Percentiles rank a stretch among this genome's conserved stretches.
Conservation (phyloP, 2,329 filamentous ascomycete species). For the Aspergillus neoniger region DNA sequence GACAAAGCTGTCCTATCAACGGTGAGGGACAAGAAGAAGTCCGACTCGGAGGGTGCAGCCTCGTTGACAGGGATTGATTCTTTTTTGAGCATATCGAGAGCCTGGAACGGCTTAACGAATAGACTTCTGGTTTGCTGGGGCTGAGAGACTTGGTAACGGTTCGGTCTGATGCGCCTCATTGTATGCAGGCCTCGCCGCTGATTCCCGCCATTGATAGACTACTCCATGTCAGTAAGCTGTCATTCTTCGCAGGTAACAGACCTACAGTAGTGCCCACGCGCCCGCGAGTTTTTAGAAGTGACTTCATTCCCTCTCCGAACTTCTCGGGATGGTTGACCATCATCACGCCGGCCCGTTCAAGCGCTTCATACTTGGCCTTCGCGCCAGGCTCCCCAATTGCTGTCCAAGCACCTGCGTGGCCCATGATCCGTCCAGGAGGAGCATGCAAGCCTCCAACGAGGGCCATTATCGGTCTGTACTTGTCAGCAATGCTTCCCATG, state of each 20-base stretch:
- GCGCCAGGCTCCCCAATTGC: conserved; percentile 66
- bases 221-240: neutral
- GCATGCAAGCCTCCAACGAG: conserved; percentile 68
- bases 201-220: conserved; percentile 23
- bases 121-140: conserved; percentile 47
- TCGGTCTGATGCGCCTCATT: conserved; percentile 32
- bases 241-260: neutral
- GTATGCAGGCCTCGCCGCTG: conserved; percentile 59
- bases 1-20: conserved; percentile 64
- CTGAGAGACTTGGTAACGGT: neutral
- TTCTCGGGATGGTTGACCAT: conserved; percentile 76
- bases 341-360: conserved; percentile 66
- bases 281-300: conserved; percentile 52
- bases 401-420: conserved; percentile 74
- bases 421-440: conserved; percentile 69
- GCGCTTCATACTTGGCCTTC: conserved; percentile 64
- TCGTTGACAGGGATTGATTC: conserved; percentile 50
- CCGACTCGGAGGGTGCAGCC: conserved; percentile 38
- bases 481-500: conserved; percentile 18
- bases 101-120: conserved; percentile 57
- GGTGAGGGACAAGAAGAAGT: conserved; percentile 62
- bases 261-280: conserved; percentile 30
- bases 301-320: conserved; percentile 69
- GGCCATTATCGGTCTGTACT: conserved; percentile 67
- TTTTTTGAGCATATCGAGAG: conserved; percentile 58